These are phyloP conservation scores for Eucalyptus grandis DNA, from an alignment of 345 rosid genomes.

Conservation along the genomic window DNA sequence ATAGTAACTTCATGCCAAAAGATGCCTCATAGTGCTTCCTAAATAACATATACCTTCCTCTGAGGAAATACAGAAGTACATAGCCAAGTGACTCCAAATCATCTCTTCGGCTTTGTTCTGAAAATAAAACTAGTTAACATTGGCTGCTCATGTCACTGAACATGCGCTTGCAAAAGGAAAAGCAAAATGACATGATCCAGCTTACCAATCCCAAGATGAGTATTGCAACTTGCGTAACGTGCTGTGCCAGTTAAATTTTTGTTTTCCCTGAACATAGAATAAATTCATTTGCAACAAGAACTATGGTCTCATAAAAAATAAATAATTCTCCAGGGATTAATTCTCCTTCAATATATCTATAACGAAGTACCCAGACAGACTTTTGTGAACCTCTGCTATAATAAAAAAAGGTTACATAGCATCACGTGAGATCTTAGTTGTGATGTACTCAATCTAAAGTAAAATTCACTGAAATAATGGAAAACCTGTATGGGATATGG, in stretches of 20 bases:
- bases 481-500: constrained; percentile 64
- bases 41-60: constrained; percentile 32
- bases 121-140: not conserved
- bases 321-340: not conserved
- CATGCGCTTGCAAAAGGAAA: not conserved
- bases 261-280: constrained; percentile 24
- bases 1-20: not conserved
- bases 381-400: not conserved
- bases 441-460: not conserved
- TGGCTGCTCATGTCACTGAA: not conserved
- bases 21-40: not conserved
- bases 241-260: constrained; percentile 54
- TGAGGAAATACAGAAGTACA: constrained; percentile 33
- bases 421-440: not conserved
- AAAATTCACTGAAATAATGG: not conserved
- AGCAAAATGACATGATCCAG: not conserved
- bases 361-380: not conserved
- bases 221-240: constrained; percentile 50
- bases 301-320: not conserved
- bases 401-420: too few relatives aligned
- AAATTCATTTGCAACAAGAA: not conserved
- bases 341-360: not conserved
- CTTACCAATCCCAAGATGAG: constrained; percentile 53
- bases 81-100: constrained; percentile 54
- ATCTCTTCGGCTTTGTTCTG: constrained; percentile 49